These are phyloP conservation scores for Phytomonas francai DNA, from an alignment of 208 protist genomes.

Conservation along the genomic window DNA sequence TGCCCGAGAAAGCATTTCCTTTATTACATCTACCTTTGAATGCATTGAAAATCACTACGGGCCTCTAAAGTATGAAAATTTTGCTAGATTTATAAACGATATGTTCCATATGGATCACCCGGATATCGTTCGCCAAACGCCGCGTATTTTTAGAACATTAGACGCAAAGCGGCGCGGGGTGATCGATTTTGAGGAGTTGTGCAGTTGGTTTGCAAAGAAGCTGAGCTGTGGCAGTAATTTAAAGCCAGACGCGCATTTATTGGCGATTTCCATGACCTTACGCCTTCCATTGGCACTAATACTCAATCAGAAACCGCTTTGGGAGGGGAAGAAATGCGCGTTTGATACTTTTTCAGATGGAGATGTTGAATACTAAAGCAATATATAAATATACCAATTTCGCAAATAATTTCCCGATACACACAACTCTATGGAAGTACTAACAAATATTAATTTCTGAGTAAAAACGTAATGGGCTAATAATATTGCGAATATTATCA, in stretches of 20 bases:
- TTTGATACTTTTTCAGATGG: constrained; percentile 49
- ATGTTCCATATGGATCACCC: constrained; percentile 57
- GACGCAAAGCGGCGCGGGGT: constrained; percentile 64
- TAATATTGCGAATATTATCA: too few relatives aligned
- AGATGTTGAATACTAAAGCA: constrained; percentile 50
- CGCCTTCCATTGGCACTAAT: constrained; percentile 62
- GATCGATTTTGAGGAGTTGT: constrained; percentile 83
- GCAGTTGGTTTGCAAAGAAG: constrained; percentile 76
- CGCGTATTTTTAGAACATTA: constrained; percentile 73
- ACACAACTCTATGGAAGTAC: too few relatives aligned
- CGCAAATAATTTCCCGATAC: not conserved
- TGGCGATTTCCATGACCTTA: constrained; percentile 67
- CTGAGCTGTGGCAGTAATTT: constrained; percentile 59
- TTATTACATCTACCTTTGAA: constrained; percentile 51
- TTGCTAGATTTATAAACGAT: constrained; percentile 48
- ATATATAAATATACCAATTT: constrained; percentile 3
- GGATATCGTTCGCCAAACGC: constrained; percentile 56
- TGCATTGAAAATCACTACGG: constrained; percentile 55
- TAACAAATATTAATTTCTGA: too few relatives aligned
- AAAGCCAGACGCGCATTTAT: constrained; percentile 57
- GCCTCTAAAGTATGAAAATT: constrained; percentile 43
- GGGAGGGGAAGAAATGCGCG: constrained; percentile 35
- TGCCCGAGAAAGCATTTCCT: constrained; percentile 58
- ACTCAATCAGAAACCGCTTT: constrained; percentile 46
- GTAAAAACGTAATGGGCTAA: too few relatives aligned